Base-by-base conservation (phyloP, 75 land plant genomes). In the Selaginella moellendorffii region DNA sequence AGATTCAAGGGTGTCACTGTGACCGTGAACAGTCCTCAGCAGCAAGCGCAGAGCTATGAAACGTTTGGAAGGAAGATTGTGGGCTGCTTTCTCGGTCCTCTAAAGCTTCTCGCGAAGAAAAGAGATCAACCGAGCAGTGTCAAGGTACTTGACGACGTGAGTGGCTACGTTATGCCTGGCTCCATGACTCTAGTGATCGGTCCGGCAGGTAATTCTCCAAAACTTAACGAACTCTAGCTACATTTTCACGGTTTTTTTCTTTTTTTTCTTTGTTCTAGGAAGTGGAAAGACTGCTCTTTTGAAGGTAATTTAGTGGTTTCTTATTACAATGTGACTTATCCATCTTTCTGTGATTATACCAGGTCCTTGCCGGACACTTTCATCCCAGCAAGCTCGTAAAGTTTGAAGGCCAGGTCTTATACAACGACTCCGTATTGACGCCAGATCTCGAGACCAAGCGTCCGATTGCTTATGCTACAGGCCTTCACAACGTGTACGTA, bases 351-450 rank as follows among this genome's bases (percentile, higher is more conserved):
- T 14, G 46, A 5, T n/a, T 46, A 2, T 29, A 59, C 9, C 54
- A 73, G 72, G 28, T 73, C 26, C 65, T 79, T 12, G 81, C 79
- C 53, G 81, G 81, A 46, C 64, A 71, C 46, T 21, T 69, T 19
- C 25, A 21, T n/a, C 27, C 63, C 25, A 54, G 28, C 22, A 59
- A 76, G 42, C 23, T 0, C 19, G 53, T 65, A 0, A 56, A 28
- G 52, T 58, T 79, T 30, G 66, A 68, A 28, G 81, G 81, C 31
- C n/a, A n/a, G 22, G 81, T 79, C 46, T 62, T 27, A 42, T 79
- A 75, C 68, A 79, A 79, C 36, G 69, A 65, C 27, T 36, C 46
- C 14, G 71, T 60, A 53, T 1, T 24, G 14, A 52, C 76, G 1
- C 66, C 64, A 14, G 74, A 79, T 19, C 56, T 79, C 52, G 69